phyloP scores from a whole-genome alignment of 208 protist genomes.

The Acanthamoeba lenticulata region DNA sequence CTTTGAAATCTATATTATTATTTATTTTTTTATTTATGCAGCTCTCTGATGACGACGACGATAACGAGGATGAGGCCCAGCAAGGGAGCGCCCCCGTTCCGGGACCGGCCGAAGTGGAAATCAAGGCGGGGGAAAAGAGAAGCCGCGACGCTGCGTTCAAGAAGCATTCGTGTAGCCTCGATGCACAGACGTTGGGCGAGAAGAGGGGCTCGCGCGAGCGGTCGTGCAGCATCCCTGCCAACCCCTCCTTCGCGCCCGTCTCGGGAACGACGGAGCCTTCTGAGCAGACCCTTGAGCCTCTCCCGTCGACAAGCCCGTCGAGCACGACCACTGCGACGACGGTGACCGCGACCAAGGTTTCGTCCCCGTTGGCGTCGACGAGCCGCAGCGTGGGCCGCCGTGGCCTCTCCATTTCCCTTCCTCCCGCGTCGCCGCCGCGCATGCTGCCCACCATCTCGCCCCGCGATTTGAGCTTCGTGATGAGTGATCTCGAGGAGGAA shows the following conservation, averaged over 20 bases:
- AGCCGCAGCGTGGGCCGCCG: neutral
- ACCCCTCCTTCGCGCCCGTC: neutral
- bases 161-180: conserved; percentile 9
- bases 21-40: neutral
- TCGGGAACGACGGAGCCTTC: neutral
- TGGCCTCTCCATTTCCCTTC: neutral
- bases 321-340: neutral
- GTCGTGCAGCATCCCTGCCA: neutral
- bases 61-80: neutral
- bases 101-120: neutral
- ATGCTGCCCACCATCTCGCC: neutral
- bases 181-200: neutral
- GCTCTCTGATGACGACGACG: neutral
- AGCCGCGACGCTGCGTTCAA: neutral
- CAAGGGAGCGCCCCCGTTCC: no score
- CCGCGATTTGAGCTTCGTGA: conserved; percentile 36
- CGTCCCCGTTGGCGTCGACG: neutral
- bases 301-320: neutral
- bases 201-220: neutral
- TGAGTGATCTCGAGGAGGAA: conserved; percentile 39
- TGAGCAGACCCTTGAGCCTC: neutral
- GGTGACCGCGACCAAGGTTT: neutral
- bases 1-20: neutral
- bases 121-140: conserved; percentile 2
- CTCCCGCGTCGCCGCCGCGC: neutral